Evolutionary conservation across 441 rosid genomes (phyloP).

Genomic region (Populus trichocarpa): DNA sequence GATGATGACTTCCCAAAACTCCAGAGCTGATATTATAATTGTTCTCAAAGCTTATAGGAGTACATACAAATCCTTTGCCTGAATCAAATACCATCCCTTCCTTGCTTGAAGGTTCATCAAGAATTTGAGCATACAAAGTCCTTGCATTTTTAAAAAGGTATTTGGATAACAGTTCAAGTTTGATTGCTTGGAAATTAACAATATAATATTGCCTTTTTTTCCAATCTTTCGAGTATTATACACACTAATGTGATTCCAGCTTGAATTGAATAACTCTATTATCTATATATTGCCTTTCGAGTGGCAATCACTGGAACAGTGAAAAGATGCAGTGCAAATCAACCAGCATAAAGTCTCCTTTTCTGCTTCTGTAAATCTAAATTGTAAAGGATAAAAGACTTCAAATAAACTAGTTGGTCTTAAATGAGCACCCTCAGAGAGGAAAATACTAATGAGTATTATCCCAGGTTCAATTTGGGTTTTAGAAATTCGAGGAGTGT

Average conservation of each 20-base stretch:
- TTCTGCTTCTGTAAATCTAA: not conserved
- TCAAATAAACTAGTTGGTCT: no score
- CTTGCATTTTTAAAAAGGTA: not conserved
- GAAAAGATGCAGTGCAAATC: not conserved
- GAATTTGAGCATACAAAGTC: not conserved
- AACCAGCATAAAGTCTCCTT: not conserved
- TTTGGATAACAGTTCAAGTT: not conserved
- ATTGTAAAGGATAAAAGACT: not conserved
- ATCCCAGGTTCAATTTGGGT: not conserved
- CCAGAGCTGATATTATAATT: not conserved
- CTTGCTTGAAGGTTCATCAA: not conserved
- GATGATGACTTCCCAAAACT: not conserved
- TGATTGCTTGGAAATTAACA: not conserved
- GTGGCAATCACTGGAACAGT: not conserved
- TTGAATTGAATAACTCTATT: not conserved
- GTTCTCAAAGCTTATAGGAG: not conserved
- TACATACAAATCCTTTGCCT: not conserved
- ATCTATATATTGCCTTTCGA: no score
- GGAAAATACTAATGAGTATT: not conserved
- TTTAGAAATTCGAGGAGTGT: not conserved
- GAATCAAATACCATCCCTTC: not conserved
- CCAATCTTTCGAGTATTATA: not conserved
- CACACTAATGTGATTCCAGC: not conserved
- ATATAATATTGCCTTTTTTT: not conserved
- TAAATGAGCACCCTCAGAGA: no score